Conservation (phyloP, 83 land plant species). For the Diphasiastrum complanatum region DNA sequence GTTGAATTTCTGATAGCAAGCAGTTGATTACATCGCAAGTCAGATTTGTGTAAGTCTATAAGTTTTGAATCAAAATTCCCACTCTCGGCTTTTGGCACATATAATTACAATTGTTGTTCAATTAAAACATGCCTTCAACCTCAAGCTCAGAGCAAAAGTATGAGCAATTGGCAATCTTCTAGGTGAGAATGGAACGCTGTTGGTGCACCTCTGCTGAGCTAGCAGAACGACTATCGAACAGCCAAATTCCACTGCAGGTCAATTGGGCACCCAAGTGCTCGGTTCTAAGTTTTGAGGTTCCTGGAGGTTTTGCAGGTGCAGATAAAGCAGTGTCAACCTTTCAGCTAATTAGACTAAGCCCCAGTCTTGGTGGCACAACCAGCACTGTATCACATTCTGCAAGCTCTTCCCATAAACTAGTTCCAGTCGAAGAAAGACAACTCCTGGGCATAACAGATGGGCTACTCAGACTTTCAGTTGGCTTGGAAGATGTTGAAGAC, state of each 20-base stretch:
- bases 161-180: too few relatives aligned
- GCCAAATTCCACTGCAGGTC: constrained; percentile 6
- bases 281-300: constrained; percentile 18
- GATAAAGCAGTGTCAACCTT: constrained; percentile 21
- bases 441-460: constrained; percentile 31
- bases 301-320: constrained; percentile 25
- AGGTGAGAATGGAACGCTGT: constrained; percentile 32
- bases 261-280: constrained; percentile 20
- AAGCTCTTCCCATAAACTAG: constrained; percentile 20
- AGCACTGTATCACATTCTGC: constrained; percentile 35
- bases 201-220: constrained; percentile 20
- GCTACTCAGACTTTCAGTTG: constrained; percentile 24
- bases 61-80: too few relatives aligned
- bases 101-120: too few relatives aligned
- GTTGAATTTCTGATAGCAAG: not conserved
- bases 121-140: too few relatives aligned
- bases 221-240: not conserved
- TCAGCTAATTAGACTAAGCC: constrained; percentile 14
- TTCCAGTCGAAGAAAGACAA: constrained; percentile 8
- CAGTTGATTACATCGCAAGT: not conserved
- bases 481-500: constrained; percentile 30
- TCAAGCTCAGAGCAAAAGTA: too few relatives aligned
- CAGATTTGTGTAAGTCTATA: not conserved
- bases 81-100: too few relatives aligned
- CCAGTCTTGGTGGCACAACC: constrained; percentile 32